Conservation (phyloP, 83 land plant species). For the Thuja plicata region DNA sequence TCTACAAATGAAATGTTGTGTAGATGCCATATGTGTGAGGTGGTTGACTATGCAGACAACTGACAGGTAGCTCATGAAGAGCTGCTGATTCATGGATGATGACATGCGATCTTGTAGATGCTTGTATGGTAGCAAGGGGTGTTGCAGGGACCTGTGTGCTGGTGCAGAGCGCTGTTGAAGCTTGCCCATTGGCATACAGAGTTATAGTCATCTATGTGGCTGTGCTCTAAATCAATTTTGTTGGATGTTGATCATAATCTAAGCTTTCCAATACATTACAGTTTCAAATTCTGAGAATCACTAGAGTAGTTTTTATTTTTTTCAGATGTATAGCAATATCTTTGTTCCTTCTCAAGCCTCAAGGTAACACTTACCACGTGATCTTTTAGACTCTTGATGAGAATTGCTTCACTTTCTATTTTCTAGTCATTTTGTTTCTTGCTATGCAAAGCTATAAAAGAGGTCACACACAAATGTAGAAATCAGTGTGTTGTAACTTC, state of each 20-base stretch:
- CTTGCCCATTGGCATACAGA: no score
- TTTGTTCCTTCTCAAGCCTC: background rate
- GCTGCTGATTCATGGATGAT: no score
- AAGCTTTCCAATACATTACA: background rate
- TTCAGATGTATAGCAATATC: background rate
- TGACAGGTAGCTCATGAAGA: no score
- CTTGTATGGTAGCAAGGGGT: no score
- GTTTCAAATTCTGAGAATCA: background rate
- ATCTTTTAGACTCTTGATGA: background rate
- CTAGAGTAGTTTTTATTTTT: background rate
- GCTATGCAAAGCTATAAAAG: background rate
- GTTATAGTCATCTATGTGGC: no score
- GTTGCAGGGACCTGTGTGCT: no score
- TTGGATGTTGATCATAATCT: background rate
- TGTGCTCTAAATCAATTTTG: no score
- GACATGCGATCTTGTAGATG: no score
- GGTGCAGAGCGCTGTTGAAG: no score
- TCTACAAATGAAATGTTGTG: no score
- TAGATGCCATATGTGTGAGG: no score
- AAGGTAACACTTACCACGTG: background rate
- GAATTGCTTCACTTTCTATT: background rate
- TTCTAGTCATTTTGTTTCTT: background rate
- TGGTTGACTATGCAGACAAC: no score
- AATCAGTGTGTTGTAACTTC: background rate
- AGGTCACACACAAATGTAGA: background rate